phyloP scores from a whole-genome alignment of 345 rosid genomes.

The Brassica incana region DNA sequence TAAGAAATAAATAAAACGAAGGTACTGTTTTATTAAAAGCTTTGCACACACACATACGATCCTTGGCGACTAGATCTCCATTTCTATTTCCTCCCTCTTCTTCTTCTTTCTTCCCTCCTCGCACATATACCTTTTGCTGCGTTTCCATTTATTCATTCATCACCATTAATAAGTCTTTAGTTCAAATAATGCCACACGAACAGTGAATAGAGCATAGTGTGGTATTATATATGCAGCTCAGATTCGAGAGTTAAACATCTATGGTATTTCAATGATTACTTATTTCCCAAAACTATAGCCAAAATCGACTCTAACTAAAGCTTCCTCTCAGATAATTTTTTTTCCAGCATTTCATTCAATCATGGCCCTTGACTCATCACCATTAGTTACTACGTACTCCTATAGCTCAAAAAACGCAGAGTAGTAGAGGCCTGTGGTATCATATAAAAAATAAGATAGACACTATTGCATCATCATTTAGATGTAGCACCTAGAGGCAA shows the following conservation, averaged over 20 bases:
- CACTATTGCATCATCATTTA: too few species aligned
- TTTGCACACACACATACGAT: too few species aligned
- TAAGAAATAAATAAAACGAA: too few species aligned
- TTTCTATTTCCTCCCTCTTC: slow-evolving; percentile 46
- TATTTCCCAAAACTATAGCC: too few species aligned
- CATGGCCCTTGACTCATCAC: not conserved
- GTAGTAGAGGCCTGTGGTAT: not conserved
- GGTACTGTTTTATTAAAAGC: too few species aligned
- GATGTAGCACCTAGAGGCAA: too few species aligned
- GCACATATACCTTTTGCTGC: slow-evolving; percentile 44
- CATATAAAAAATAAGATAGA: not conserved
- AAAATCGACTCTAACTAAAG: too few species aligned
- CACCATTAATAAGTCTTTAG: not conserved
- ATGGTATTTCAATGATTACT: too few species aligned
- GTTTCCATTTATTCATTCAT: slow-evolving; percentile 18
- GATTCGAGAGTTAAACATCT: too few species aligned
- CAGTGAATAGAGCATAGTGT: not conserved
- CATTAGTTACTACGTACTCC: not conserved
- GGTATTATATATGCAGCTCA: too few species aligned
- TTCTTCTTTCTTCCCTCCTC: slow-evolving; percentile 43
- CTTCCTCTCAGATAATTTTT: too few species aligned
- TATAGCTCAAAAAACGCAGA: not conserved
- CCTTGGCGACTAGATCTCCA: too few species aligned
- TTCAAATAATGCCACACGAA: not conserved
- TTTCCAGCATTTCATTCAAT: not conserved